Conservation (phyloP, 306 rosid genomes). For the Citrullus amarus region DNA sequence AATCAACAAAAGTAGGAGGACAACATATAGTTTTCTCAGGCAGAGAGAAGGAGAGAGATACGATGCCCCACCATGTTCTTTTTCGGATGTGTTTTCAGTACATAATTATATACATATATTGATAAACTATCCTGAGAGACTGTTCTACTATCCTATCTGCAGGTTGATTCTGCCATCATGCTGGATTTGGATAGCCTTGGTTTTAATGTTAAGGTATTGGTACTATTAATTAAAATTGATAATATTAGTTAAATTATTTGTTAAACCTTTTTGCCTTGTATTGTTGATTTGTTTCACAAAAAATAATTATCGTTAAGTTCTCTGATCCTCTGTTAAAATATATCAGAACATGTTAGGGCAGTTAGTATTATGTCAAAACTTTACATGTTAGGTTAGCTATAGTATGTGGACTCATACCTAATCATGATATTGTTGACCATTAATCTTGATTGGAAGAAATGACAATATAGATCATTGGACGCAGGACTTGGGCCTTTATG, state of each 20-base stretch:
- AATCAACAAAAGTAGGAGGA: too few relatives aligned
- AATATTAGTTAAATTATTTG: not conserved
- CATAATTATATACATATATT: not conserved
- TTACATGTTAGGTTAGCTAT: not conserved
- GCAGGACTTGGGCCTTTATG: not conserved
- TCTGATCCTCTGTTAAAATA: not conserved
- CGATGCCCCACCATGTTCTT: not conserved
- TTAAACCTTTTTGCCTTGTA: not conserved
- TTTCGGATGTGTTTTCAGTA: not conserved
- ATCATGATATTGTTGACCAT: not conserved
- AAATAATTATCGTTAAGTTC: not conserved
- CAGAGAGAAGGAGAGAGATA: not conserved
- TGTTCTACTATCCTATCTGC: slow-evolving; percentile 21
- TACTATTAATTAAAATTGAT: not conserved
- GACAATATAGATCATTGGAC: not conserved
- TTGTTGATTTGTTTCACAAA: not conserved
- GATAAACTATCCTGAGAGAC: not conserved
- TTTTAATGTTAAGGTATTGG: slow-evolving; percentile 70
- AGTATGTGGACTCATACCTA: not conserved
- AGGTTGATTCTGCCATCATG: slow-evolving; percentile 84
- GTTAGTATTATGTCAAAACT: not conserved
- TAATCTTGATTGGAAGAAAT: not conserved
- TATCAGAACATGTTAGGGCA: not conserved
- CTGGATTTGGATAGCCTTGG: slow-evolving; percentile 93
- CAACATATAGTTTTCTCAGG: not conserved